Evolutionary conservation across 75 land plant genomes (phyloP).

Genomic region (Pinus albicaulis): DNA sequence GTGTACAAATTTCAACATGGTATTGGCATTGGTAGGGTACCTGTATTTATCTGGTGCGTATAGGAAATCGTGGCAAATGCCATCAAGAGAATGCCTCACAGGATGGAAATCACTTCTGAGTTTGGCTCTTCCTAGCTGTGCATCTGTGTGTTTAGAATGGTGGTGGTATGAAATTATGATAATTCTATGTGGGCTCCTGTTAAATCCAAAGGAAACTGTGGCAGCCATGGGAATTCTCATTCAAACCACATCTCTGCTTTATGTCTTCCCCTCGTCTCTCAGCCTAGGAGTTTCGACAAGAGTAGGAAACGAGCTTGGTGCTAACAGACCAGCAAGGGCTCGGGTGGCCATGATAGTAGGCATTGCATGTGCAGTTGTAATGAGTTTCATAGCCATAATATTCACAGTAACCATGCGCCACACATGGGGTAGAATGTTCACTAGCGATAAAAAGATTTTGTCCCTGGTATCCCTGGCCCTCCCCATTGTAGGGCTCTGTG

Average conservation of each 20-base stretch:
- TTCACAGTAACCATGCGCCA: slow-evolving; percentile 49
- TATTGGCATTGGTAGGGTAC: slow-evolving; percentile 29
- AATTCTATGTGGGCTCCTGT: slow-evolving; percentile 52
- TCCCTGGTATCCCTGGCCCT: slow-evolving; percentile 46
- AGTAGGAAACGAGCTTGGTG: slow-evolving; percentile 78
- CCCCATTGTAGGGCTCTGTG: slow-evolving; percentile 72
- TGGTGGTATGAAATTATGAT: slow-evolving; percentile 90
- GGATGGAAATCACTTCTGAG: slow-evolving; percentile 37
- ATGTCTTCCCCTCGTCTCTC: slow-evolving; percentile 63
- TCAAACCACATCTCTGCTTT: slow-evolving; percentile 66
- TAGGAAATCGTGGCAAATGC: slow-evolving; percentile 21
- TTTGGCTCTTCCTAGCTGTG: slow-evolving; percentile 64
- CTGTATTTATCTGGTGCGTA: slow-evolving; percentile 25
- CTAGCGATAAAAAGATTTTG: slow-evolving; percentile 38
- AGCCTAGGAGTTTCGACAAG: slow-evolving; percentile 69
- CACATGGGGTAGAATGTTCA: slow-evolving; percentile 60
- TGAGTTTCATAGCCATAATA: slow-evolving; percentile 40
- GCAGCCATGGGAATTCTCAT: slow-evolving; percentile 78
- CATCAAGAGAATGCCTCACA: slow-evolving; percentile 22
- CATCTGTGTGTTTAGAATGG: slow-evolving; percentile 79
- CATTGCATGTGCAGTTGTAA: slow-evolving; percentile 21
- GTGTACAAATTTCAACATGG: slow-evolving; percentile 35
- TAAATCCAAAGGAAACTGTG: slow-evolving; percentile 56
- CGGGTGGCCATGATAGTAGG: slow-evolving; percentile 34
- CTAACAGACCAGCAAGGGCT: slow-evolving; percentile 39